Evolutionary conservation across 169 alveolate genomes (phyloP).

Genomic region (Cardiosporidium cionae): DNA sequence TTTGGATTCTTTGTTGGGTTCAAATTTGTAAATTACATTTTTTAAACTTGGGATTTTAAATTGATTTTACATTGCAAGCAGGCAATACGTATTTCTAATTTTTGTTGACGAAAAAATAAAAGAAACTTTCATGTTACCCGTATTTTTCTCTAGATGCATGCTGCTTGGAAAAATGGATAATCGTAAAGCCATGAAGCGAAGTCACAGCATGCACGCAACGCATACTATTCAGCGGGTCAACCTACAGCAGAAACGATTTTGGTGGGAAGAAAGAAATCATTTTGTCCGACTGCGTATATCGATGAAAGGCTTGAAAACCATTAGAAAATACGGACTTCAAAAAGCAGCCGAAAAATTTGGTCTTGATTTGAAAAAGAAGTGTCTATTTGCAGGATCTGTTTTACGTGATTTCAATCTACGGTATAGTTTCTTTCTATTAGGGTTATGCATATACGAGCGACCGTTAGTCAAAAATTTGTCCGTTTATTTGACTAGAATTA

Average conservation of each 20-base stretch:
- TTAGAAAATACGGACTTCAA: conserved; percentile 65
- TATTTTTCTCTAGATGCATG: conserved; percentile 66
- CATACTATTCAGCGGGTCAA: conserved; percentile 63
- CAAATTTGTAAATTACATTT: too few species aligned
- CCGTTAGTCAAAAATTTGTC: too few species aligned
- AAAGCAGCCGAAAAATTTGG: conserved; percentile 62
- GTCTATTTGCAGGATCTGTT: conserved; percentile 71
- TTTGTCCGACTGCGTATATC: conserved; percentile 59
- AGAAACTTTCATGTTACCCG: too few species aligned
- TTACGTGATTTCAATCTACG: too few species aligned
- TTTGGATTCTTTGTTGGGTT: too few species aligned
- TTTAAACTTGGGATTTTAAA: too few species aligned
- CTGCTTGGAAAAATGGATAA: conserved; percentile 76
- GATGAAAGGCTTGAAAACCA: conserved; percentile 65
- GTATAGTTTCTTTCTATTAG: too few species aligned
- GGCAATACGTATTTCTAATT: too few species aligned
- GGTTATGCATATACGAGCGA: too few species aligned
- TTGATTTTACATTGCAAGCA: too few species aligned
- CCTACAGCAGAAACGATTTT: conserved; percentile 57
- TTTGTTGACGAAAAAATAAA: too few species aligned
- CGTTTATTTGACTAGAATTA: too few species aligned
- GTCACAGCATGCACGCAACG: conserved; percentile 56
- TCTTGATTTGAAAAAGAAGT: conserved; percentile 56
- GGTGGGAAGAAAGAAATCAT: conserved; percentile 55
- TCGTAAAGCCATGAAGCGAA: conserved; percentile 53